Evolutionary conservation across 768 basidiomycete genomes (phyloP), one percentile per base, ranked within the genome.

Genomic region (Lactarius akahatsu): DNA sequence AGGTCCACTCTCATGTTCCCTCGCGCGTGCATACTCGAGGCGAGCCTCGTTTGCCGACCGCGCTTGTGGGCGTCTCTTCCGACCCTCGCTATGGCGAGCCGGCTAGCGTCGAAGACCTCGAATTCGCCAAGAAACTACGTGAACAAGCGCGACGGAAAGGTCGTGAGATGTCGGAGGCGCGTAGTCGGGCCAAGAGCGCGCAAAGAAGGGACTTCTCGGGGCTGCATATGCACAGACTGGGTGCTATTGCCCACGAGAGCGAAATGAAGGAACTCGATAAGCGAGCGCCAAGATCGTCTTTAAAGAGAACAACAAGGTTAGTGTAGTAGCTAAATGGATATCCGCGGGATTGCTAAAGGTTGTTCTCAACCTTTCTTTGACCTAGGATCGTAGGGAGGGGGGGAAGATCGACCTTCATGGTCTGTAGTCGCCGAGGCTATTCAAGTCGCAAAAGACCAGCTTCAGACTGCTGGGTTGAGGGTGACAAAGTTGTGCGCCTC

Each of bases 221-320:
- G 57, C 57, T 6, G 40, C 38, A 28, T 1, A 8, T 2, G 36
- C 3, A 18, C 50, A 41, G 3, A 2, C 30, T 36, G 10, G 15
- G 9, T 1, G 61, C 32, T 2, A 34, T 26, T 7, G 23, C 40
- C 3, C 41, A 45, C 11, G 20, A 63, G 41, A 59, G 32, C 8
- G 8, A 20, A n/a, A 67, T n/a, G 61, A 43, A 55, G 32, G 18
- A 20, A 4, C 0, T 59, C 20, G 23, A 67, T 59, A 41, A 28
- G 54, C 45, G 13, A 15, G 66, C 62, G 0, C 65, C 15, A 28
- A 30, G 23, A 56, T 67, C 5, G 13, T 60, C 13, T 63, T 67
- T 3, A 56, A 2, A 36, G 26, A 59, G 34, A 67, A 63, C 0
- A 67, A 67, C 57, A 58, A 67, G 66, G 66, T 67, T 58, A 11